Evolutionary conservation across 768 basidiomycete genomes (phyloP), one percentile per base, ranked within the genome.

Genomic region (Rhodocollybia butyracea): DNA sequence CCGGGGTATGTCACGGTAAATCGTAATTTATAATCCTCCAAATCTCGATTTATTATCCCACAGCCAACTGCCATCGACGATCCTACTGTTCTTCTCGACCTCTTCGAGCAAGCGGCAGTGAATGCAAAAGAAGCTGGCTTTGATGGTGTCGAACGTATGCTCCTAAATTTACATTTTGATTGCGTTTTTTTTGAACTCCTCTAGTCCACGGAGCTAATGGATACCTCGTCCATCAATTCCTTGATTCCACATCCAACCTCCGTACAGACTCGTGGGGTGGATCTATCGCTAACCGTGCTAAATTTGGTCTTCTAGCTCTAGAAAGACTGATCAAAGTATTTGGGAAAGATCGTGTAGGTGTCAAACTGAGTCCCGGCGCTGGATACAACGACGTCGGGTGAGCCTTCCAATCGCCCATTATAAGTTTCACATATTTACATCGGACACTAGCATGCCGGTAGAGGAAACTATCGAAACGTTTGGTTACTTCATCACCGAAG

Each of bases 261-360:
- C 70, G 75, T 22, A 73, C 69, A 17, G 76, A 76, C 68, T 53
- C 66, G 41, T 80, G 74, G 71, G 79, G 79, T 15, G 78, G 78
- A 1, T 67, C 66, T 10, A 50, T 73, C 24, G 72, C 76, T 61
- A 76, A 77, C 63, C 69, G 79, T 19, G 57, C 66, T 1, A 63
- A 75, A 15, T 79, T 80, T 63, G 60, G 62, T 4, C 61, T 75
- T 22, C 73, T 75, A 58, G 68, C 64, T 30, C 54, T 72, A 26
- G 64, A 71, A 43, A 69, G 62, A n/a, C 39, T 70, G 45, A 56
- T 64, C 41, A 64, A 67, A 15, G 70, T 74, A 32, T 73, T 66
- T 56, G 74, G 74, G 3, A 58, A 64, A 26, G 70, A 72, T 24
- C 62, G 69, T 38, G 68, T 70, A n/a, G 70, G 62, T 15, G 60